Evolutionary conservation across 345 rosid species (phyloP), one percentile per base, ranked within the genome.

Genomic region (Salix koriyanagi): DNA sequence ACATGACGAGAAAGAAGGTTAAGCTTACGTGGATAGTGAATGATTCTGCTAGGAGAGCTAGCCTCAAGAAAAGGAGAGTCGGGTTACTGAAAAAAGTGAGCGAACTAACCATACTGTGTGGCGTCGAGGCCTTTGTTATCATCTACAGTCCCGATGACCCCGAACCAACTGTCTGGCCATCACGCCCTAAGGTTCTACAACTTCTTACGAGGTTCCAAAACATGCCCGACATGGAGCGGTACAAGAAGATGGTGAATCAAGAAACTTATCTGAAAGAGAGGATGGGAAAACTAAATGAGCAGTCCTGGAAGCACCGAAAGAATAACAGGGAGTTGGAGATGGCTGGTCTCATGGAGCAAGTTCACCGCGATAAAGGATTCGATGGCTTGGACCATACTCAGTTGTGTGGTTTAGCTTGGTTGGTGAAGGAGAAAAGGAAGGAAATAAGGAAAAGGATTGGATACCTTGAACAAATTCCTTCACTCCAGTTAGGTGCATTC

Each of bases 1-100:
- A 50, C 46, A 89, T 89, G 90, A 75, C 87, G 5, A 84, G 93
- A 69, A 90, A 79, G 81, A 88, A 81, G 83, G 85, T 88, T 65
- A 81, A 79, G 52, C 86, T 85, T 26, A 73, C 26, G 6, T 87
- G 81, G 83, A 85, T 87, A 5, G 84, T 3, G 60, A 87, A 77
- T 69, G 85, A 84, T 4, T 65, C 37, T 32, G 84, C 84, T 3
- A 80, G 89, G 30, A 87, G 73, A 83, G 85, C 86, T 18, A 81
- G 89, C 77, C 84, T 87, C 8, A 87, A 77, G 80, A 87, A 88
- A 72, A 85, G 85, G 67, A 80, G 81, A 70, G 11, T 14, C 9
- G 90, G 89, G 36, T 70, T 90, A 25, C 2, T 88, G 36, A 87
- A 85, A 54, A 90, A 88, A 75, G 89, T 87, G 71, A 75, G 79